A percentile compares a stretch with the other conserved stretches of the same genome.
These are phyloP conservation scores for Ceratobasidium sp. DNA, from an alignment of 1,284 basidiomycete genomes.

Conservation along the genomic window DNA sequence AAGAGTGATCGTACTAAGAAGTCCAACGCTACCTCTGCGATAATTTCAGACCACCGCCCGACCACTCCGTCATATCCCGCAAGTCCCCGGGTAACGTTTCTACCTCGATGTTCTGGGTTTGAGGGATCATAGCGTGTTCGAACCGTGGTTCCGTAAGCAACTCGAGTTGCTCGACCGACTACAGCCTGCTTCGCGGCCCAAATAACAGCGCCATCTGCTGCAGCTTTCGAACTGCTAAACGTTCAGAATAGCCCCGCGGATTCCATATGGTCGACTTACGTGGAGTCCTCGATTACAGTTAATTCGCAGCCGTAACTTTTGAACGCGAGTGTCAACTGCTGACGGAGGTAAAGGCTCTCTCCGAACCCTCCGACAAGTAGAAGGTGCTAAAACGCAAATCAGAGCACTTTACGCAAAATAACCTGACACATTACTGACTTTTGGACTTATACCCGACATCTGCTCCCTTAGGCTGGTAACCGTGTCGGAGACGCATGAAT, in stretches of 20 bases:
- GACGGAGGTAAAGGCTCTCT: slow-evolving; percentile 35
- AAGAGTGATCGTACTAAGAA: background rate
- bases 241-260: no score
- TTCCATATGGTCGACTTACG: background rate
- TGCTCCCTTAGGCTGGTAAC: slow-evolving; percentile 6
- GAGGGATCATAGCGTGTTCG: background rate
- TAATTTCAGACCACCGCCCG: slow-evolving; percentile 15
- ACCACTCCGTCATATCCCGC: slow-evolving; percentile 19
- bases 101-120: slow-evolving; percentile 8
- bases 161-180: background rate
- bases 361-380: slow-evolving; percentile 44
- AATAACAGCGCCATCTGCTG: background rate
- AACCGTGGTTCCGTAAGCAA: background rate
- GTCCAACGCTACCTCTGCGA: background rate
- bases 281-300: background rate
- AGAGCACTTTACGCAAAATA: background rate
- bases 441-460: background rate
- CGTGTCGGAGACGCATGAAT: background rate
- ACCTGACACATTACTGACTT: background rate
- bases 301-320: background rate
- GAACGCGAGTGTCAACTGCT: background rate
- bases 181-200: slow-evolving; percentile 1
- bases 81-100: slow-evolving; percentile 15
- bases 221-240: background rate
- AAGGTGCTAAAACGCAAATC: slow-evolving; percentile 24